Evolutionary conservation across 257 asterid species (phyloP).

Genomic region (Salvia splendens): DNA sequence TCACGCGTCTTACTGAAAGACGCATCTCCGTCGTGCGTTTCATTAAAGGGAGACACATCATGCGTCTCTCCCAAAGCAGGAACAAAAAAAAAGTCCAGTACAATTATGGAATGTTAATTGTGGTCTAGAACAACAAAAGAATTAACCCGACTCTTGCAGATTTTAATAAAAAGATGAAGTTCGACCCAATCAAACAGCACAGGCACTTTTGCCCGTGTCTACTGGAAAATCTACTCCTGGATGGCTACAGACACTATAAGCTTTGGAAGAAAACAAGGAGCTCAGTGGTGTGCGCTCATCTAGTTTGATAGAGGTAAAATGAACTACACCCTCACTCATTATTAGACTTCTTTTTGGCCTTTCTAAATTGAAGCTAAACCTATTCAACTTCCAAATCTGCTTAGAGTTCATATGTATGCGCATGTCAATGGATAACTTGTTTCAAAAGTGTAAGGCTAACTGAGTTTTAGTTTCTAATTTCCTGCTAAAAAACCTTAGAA

Average conservation of each 20-base stretch:
- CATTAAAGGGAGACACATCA: no score
- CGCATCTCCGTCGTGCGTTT: no score
- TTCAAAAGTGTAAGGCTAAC: neutral
- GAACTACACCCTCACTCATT: neutral
- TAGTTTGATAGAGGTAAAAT: constrained; percentile 63
- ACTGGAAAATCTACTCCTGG: constrained; percentile 66
- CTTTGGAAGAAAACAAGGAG: constrained; percentile 57
- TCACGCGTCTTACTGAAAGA: no score
- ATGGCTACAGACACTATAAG: constrained; percentile 80
- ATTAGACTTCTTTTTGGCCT: neutral
- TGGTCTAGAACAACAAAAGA: no score
- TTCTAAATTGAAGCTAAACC: neutral
- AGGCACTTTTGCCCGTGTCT: constrained; percentile 71
- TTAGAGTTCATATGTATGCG: no score
- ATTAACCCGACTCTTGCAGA: constrained; percentile 53
- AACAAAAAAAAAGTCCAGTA: no score
- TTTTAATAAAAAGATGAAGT: constrained; percentile 41
- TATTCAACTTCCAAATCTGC: constrained; percentile 1
- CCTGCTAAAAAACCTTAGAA: no score
- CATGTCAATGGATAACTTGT: no score
- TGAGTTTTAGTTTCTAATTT: neutral
- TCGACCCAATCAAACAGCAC: constrained; percentile 90
- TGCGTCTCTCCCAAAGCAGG: no score
- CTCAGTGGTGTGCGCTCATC: constrained; percentile 41
- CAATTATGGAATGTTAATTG: neutral